These are phyloP conservation scores for Chlamydomonas reinhardtii DNA, from an alignment of 163 green algal genomes.

Conservation along the genomic window DNA sequence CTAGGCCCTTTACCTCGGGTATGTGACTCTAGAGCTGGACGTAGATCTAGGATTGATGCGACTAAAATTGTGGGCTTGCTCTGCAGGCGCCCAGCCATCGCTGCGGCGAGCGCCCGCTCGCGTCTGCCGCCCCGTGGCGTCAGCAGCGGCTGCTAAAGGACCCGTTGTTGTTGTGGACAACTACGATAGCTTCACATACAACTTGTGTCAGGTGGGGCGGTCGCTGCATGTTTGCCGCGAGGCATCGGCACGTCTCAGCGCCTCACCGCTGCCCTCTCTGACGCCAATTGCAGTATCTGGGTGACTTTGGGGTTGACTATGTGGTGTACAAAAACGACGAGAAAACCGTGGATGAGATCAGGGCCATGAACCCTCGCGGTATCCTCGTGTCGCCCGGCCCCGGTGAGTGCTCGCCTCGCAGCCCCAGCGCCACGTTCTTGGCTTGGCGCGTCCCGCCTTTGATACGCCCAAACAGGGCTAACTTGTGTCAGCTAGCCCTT, in stretches of 20 bases:
- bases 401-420: conserved; percentile 61
- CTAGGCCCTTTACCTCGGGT: too few species aligned
- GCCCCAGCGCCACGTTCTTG: background rate
- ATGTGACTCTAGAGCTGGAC: too few species aligned
- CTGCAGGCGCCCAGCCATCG: too few species aligned
- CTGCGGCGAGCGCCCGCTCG: too few species aligned
- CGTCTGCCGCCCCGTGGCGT: background rate
- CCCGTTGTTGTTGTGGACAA: conserved; percentile 98
- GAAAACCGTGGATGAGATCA: conserved; percentile 92
- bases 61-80: too few species aligned
- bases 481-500: too few species aligned
- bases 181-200: conserved; percentile 99
- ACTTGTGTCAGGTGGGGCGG: conserved; percentile 91
- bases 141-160: conserved; percentile 53
- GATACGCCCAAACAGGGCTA: too few species aligned
- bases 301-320: conserved; percentile 91
- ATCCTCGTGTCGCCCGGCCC: conserved; percentile 96
- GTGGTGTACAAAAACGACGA: conserved; percentile 98
- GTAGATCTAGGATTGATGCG: too few species aligned
- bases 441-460: background rate
- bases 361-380: conserved; percentile 86
- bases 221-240: background rate
- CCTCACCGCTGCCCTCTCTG: background rate
- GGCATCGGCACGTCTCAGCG: background rate
- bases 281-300: conserved; percentile 90